A percentile compares a stretch with the other conserved stretches of the same genome.
phyloP scores from a whole-genome alignment of 2,329 filamentous ascomycete species.

The Sphaerulina vaccinii region DNA sequence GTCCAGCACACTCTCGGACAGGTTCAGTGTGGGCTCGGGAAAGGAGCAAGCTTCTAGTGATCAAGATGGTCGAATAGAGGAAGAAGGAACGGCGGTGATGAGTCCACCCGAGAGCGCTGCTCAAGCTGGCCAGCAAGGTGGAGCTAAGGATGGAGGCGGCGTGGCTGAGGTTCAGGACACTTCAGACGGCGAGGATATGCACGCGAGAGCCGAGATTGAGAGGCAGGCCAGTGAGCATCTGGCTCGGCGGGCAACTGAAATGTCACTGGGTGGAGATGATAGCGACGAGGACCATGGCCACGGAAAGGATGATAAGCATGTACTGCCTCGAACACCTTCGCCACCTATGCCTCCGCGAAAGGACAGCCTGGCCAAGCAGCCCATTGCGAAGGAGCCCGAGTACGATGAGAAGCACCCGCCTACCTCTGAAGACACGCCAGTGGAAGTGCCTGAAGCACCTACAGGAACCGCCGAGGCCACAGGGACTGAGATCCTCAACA shows the following conservation, averaged over 20 bases:
- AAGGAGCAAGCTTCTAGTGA: background rate
- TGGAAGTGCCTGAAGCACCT: slow-evolving; percentile 51
- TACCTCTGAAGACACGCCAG: slow-evolving; percentile 26
- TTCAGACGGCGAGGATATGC: slow-evolving; percentile 12
- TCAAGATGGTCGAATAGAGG: slow-evolving; percentile 1
- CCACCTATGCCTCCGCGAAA: slow-evolving; percentile 36
- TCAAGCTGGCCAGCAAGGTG: background rate
- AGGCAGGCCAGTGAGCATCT: slow-evolving; percentile 35
- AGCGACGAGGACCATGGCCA: slow-evolving; percentile 9
- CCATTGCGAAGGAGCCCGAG: slow-evolving; percentile 18
- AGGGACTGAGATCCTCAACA: slow-evolving; percentile 84
- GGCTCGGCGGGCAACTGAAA: slow-evolving; percentile 31
- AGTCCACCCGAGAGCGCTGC: slow-evolving; percentile 4
- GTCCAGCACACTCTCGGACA: slow-evolving; percentile 17
- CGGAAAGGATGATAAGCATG: slow-evolving; percentile 16
- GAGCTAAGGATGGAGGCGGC: background rate
- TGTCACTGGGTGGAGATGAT: slow-evolving; percentile 19
- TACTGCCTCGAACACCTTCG: slow-evolving; percentile 31
- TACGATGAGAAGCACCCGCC: slow-evolving; percentile 35
- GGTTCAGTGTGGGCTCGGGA: slow-evolving; percentile 13
- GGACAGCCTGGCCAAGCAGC: slow-evolving; percentile 23
- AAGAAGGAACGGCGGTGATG: slow-evolving; percentile 6
- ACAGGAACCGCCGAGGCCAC: slow-evolving; percentile 38
- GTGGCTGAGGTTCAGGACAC: background rate
- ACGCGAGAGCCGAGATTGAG: slow-evolving; percentile 28